A percentile compares a stretch with the other conserved stretches of the same genome.
Evolutionary conservation across 2,329 filamentous ascomycete genomes (phyloP).

Genomic region (Talaromyces sp.): DNA sequence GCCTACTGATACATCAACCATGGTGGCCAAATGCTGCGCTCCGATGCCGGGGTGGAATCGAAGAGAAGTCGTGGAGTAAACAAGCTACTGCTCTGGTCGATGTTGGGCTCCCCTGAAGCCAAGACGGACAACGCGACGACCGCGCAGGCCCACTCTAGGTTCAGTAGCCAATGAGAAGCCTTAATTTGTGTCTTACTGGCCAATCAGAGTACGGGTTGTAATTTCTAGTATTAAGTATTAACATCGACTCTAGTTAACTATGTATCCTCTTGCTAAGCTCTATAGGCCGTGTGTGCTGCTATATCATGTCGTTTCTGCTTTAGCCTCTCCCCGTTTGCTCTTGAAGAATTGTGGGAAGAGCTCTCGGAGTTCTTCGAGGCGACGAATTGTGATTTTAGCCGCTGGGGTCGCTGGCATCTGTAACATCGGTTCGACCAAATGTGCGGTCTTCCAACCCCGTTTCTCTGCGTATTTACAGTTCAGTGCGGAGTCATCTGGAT

Average conservation of each 20-base stretch:
- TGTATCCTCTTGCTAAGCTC: conserved; percentile 5
- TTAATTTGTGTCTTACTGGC: neutral
- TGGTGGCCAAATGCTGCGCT: conserved; percentile 1
- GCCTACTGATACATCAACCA: conserved; percentile 47
- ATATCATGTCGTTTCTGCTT: neutral
- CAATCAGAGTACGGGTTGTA: neutral
- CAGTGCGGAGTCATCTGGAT: conserved; percentile 71
- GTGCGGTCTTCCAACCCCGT: conserved; percentile 81
- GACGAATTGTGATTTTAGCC: conserved; percentile 70
- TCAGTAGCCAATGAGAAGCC: neutral
- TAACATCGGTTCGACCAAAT: conserved; percentile 76
- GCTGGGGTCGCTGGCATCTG: conserved; percentile 61
- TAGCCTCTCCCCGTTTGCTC: conserved; percentile 18
- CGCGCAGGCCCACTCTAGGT: conserved; percentile 10
- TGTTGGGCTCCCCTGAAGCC: conserved; percentile 16
- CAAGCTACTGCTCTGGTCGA: neutral
- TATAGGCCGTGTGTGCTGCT: neutral
- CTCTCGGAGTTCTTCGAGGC: conserved; percentile 69
- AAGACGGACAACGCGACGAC: conserved; percentile 18
- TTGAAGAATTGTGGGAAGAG: conserved; percentile 88
- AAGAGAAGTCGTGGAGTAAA: neutral
- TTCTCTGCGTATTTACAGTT: conserved; percentile 76
- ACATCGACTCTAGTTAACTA: neutral
- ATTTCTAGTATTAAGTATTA: neutral
- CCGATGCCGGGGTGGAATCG: neutral